Evolutionary conservation across 768 basidiomycete species (phyloP).

Genomic region (Boletus rubroflammeus): DNA sequence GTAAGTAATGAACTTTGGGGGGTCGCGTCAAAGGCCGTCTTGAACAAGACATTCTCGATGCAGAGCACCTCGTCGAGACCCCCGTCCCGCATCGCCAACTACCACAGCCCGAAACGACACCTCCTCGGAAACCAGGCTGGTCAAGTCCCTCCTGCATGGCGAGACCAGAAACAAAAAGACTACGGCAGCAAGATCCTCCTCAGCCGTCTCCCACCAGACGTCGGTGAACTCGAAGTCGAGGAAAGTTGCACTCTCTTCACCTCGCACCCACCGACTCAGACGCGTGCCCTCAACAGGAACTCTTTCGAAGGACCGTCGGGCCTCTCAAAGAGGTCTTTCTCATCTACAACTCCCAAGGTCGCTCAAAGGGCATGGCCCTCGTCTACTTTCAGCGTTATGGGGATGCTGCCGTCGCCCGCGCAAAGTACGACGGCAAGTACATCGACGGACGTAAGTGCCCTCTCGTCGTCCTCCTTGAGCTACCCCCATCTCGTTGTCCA

Average conservation of each 20-base stretch:
- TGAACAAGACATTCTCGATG: neutral
- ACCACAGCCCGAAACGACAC: slow-evolving; percentile 52
- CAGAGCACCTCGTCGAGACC: slow-evolving; percentile 9
- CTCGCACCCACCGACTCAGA: neutral
- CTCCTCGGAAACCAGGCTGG: slow-evolving; percentile 58
- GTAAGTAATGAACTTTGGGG: neutral
- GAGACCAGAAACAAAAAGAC: slow-evolving; percentile 37
- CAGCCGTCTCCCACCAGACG: slow-evolving; percentile 64
- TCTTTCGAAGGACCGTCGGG: slow-evolving; percentile 75
- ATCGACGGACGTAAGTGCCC: slow-evolving; percentile 55
- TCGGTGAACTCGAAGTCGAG: slow-evolving; percentile 64
- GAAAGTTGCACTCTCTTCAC: slow-evolving; percentile 33
- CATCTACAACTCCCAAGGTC: slow-evolving; percentile 71
- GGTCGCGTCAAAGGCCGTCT: neutral
- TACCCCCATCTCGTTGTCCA: slow-evolving; percentile 22
- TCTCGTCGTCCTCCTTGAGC: neutral
- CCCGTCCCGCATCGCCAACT: slow-evolving; percentile 39
- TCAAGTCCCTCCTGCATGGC: slow-evolving; percentile 61
- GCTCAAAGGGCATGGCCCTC: slow-evolving; percentile 78
- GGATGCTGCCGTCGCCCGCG: slow-evolving; percentile 59
- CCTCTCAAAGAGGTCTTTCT: slow-evolving; percentile 67
- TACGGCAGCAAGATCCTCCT: slow-evolving; percentile 65
- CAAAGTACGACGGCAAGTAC: slow-evolving; percentile 73
- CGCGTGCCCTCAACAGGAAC: slow-evolving; percentile 44
- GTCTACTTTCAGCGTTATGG: slow-evolving; percentile 61